Conservation (phyloP, 2,329 filamentous ascomycete genomes). For the Epicoccum sorghinum region DNA sequence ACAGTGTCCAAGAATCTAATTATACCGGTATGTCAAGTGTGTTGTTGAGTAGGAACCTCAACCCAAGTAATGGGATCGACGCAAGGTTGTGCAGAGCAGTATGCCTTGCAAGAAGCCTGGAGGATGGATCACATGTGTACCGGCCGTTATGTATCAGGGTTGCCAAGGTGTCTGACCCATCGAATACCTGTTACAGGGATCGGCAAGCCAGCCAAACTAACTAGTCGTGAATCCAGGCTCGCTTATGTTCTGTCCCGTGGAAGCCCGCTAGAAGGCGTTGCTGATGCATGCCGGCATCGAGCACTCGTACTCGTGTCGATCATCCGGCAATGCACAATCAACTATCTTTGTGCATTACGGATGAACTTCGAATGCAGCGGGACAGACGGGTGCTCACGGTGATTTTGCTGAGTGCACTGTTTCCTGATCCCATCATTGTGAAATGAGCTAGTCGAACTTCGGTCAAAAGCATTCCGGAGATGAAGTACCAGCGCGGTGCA, state of each 20-base stretch:
- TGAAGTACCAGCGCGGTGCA: conserved; percentile 4
- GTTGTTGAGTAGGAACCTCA: too few relatives aligned
- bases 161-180: not conserved
- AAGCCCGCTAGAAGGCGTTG: conserved; percentile 9
- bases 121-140: not conserved
- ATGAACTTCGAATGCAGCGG: not conserved
- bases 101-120: conserved; percentile 12
- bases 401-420: not conserved
- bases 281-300: not conserved
- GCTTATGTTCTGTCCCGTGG: not conserved
- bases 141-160: not conserved
- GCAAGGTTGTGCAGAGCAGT: not conserved
- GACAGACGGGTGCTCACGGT: not conserved
- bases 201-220: conserved; percentile 1
- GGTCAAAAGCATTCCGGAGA: not conserved
- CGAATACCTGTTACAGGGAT: not conserved
- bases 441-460: not conserved
- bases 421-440: not conserved
- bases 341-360: not conserved
- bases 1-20: not conserved
- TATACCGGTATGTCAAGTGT: too few relatives aligned
- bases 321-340: not conserved
- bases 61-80: too few relatives aligned
- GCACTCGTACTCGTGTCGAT: conserved; percentile 2
- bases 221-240: not conserved